Base-by-base conservation (phyloP, 768 basidiomycete genomes). In the Mycena pura region DNA sequence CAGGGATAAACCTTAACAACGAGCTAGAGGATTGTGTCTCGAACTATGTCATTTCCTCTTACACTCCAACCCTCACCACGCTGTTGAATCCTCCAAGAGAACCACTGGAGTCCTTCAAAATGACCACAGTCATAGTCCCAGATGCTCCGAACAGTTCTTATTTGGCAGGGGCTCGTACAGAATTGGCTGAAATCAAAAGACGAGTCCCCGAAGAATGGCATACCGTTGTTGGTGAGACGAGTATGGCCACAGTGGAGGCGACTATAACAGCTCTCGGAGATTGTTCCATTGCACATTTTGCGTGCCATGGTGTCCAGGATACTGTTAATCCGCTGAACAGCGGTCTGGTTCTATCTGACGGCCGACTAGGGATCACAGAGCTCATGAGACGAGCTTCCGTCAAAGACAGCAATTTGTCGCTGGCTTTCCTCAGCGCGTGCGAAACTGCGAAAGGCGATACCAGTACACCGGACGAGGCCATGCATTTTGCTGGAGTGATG, bases 341-440 rank as follows among this genome's bases (percentile, higher is more conserved):
- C 38, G 52, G 41, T 15, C 28, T 44, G 41, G 41, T 43, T 32
- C 52, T 54, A 15, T 44, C 28, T 13, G 52, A 54, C 14, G 52
- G 52, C 11, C 52, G 52, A 22, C 21, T 54, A 17, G 31, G 31
- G 41, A 44, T 54, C 21, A 14, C 52, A 44, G 52, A 54, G 31
- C 28, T 54, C 40, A 54, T 54, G 52, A 6, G 40, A 44, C 27
- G 52, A 29, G 36, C 49, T 36, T 51, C 49, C 34, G 36, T 51
- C 17, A 36, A 36, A 51, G 34, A 51, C 49, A 39, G 34, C 10
- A 36, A 51, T 36, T 14, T 44, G 22, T 54, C 52, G 52, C 41
- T 54, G 29, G 52, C 52, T 15, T 54, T 54, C 31, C 52, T 54
- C 52, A 44, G 52, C 31, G 52, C 52, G 5, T 53, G 51, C n/a